A percentile compares a stretch with the other conserved stretches of the same genome.
Evolutionary conservation across 129 eudicot species (phyloP).

Genomic region (Helianthus tuberosus): DNA sequence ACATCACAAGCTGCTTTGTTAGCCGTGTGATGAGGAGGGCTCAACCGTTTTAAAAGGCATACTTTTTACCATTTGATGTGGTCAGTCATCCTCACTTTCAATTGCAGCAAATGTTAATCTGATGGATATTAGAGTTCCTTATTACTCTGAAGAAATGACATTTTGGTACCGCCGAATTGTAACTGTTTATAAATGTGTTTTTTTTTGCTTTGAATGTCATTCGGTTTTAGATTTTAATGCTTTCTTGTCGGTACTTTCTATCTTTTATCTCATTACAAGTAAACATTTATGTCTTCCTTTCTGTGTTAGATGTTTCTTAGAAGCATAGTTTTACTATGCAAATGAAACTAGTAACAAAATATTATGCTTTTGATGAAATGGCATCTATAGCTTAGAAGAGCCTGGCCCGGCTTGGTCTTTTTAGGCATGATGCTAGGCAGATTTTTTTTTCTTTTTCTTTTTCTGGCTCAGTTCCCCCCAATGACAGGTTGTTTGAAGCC

Average conservation of each 20-base stretch:
- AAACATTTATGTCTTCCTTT: constrained; percentile 4
- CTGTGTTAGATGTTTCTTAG: too few relatives aligned
- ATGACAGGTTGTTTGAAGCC: too few relatives aligned
- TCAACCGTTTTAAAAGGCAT: constrained; percentile 32
- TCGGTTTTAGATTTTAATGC: constrained; percentile 27
- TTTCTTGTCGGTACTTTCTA: constrained; percentile 8
- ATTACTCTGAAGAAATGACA: constrained; percentile 29
- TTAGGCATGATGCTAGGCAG: too few relatives aligned
- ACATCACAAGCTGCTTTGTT: constrained; percentile 28
- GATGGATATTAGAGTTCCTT: constrained; percentile 33
- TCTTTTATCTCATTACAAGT: constrained; percentile 3
- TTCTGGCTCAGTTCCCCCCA: too few relatives aligned
- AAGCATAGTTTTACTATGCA: too few relatives aligned
- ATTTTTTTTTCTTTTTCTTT: too few relatives aligned
- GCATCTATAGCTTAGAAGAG: too few relatives aligned
- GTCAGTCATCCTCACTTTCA: constrained; percentile 27
- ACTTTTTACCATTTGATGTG: constrained; percentile 27
- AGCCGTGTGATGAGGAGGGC: constrained; percentile 9
- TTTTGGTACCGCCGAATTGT: constrained; percentile 26
- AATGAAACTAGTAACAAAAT: not conserved
- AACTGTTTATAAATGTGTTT: constrained; percentile 28
- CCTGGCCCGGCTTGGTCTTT: too few relatives aligned
- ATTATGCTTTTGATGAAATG: too few relatives aligned
- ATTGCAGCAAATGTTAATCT: constrained; percentile 30
- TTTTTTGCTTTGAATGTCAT: constrained; percentile 4